These are phyloP conservation scores for Penicillium sumatraense DNA, from an alignment of 2,329 filamentous ascomycete genomes.

Conservation along the genomic window DNA sequence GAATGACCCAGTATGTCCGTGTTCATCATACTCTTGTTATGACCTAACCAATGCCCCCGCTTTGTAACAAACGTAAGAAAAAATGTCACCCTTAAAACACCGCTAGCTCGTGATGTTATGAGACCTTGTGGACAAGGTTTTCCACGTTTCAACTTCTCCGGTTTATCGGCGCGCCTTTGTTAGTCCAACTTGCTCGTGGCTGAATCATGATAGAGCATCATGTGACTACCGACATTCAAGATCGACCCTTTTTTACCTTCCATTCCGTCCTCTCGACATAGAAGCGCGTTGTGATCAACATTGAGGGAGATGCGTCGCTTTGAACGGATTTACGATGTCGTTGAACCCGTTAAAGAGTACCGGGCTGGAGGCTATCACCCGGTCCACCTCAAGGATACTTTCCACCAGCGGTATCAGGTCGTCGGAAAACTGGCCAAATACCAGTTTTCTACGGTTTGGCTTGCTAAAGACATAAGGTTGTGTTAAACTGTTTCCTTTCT, in stretches of 20 bases:
- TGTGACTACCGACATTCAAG: background rate
- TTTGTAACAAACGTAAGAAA: too few relatives aligned
- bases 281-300: background rate
- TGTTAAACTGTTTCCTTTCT: background rate
- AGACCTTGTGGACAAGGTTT: too few relatives aligned
- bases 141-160: too few relatives aligned
- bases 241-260: background rate
- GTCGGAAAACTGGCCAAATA: constrained; percentile 13
- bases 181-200: background rate
- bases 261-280: background rate
- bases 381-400: constrained; percentile 28
- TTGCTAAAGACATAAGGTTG: constrained; percentile 24
- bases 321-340: constrained; percentile 6
- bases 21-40: too few relatives aligned
- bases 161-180: too few relatives aligned
- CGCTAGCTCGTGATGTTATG: too few relatives aligned
- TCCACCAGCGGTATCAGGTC: constrained; percentile 24
- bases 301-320: constrained; percentile 8
- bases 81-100: too few relatives aligned
- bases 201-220: background rate
- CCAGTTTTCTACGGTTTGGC: constrained; percentile 31
- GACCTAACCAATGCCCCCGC: too few relatives aligned
- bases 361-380: constrained; percentile 31
- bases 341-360: constrained; percentile 31
- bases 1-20: too few relatives aligned